Percentiles rank a stretch among this genome's conserved stretches.
Conservation (phyloP, 2,329 filamentous ascomycete species). For the Monosporascus sp. region DNA sequence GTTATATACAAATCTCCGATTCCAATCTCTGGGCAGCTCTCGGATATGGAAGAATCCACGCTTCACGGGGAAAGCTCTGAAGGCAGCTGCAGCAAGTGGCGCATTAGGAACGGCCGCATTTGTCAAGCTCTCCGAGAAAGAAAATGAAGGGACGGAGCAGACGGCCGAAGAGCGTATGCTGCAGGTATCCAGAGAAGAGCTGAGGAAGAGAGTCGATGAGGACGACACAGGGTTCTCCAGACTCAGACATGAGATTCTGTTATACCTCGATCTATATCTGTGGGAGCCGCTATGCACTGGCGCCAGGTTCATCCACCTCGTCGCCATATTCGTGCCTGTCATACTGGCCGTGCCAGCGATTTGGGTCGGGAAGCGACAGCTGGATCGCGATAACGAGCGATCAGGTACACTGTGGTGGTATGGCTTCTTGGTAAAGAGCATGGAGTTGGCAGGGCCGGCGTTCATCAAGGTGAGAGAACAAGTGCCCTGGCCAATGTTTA, state of each 20-base stretch:
- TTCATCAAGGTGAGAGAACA: slow-evolving; percentile 76
- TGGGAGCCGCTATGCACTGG: slow-evolving; percentile 85
- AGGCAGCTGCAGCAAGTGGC: slow-evolving; percentile 32
- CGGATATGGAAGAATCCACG: slow-evolving; percentile 7
- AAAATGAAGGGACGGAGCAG: slow-evolving; percentile 44
- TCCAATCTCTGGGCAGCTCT: slow-evolving; percentile 2
- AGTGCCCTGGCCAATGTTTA: neutral
- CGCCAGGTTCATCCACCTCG: slow-evolving; percentile 79
- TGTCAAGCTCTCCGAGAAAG: slow-evolving; percentile 51
- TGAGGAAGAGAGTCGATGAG: slow-evolving; percentile 62
- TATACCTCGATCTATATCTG: slow-evolving; percentile 67
- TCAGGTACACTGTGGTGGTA: slow-evolving; percentile 93
- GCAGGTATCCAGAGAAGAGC: slow-evolving; percentile 71
- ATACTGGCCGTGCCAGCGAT: slow-evolving; percentile 73
- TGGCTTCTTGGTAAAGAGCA: slow-evolving; percentile 73
- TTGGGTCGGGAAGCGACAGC: slow-evolving; percentile 66
- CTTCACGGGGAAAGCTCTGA: slow-evolving; percentile 30
- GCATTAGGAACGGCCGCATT: slow-evolving; percentile 52
- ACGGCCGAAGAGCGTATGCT: slow-evolving; percentile 87
- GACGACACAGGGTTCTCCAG: slow-evolving; percentile 55
- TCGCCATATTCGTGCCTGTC: slow-evolving; percentile 86
- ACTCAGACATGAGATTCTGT: slow-evolving; percentile 52
- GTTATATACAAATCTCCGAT: slow-evolving; percentile 16
- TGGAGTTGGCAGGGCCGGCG: slow-evolving; percentile 90
- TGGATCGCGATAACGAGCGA: slow-evolving; percentile 66